Percentiles rank a stretch among this genome's conserved stretches.
Conservation (phyloP, 345 rosid species). For the Diplotaxis tenuifolia region DNA sequence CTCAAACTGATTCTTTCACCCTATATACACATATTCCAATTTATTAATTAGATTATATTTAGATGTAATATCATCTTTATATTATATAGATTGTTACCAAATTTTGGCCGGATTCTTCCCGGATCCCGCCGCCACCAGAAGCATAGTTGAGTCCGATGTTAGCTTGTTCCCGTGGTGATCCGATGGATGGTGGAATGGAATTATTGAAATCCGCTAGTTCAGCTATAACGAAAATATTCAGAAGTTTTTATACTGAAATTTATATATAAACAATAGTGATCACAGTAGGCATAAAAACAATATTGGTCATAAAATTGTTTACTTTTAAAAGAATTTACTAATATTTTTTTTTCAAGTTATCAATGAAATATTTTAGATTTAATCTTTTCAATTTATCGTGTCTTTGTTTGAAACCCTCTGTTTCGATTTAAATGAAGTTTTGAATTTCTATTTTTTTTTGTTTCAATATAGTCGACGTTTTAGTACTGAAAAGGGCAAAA, state of each 20-base stretch:
- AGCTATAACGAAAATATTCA: conserved; percentile 31
- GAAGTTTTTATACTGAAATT: neutral
- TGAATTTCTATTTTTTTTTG: no score
- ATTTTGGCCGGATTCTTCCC: conserved; percentile 45
- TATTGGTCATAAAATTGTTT: no score
- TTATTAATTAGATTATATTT: neutral
- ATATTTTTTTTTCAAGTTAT: neutral
- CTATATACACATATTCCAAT: conserved; percentile 38
- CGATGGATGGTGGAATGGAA: conserved; percentile 43
- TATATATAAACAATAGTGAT: neutral
- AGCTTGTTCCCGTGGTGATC: conserved; percentile 25
- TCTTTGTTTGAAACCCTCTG: no score
- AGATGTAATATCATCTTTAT: neutral
- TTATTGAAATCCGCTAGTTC: conserved; percentile 41
- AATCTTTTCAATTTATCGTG: neutral
- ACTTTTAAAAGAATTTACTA: no score
- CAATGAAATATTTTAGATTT: no score
- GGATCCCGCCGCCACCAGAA: conserved; percentile 63
- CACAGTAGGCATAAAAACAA: no score
- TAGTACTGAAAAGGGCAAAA: no score
- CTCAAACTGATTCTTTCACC: conserved; percentile 45
- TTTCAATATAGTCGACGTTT: no score
- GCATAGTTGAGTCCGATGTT: conserved; percentile 62
- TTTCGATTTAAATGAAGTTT: no score
- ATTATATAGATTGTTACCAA: conserved; percentile 34